A percentile compares a stretch with the other conserved stretches of the same genome.
Evolutionary conservation across 176 grass and related monocot species (phyloP).

Genomic region (Oryza coarctata): DNA sequence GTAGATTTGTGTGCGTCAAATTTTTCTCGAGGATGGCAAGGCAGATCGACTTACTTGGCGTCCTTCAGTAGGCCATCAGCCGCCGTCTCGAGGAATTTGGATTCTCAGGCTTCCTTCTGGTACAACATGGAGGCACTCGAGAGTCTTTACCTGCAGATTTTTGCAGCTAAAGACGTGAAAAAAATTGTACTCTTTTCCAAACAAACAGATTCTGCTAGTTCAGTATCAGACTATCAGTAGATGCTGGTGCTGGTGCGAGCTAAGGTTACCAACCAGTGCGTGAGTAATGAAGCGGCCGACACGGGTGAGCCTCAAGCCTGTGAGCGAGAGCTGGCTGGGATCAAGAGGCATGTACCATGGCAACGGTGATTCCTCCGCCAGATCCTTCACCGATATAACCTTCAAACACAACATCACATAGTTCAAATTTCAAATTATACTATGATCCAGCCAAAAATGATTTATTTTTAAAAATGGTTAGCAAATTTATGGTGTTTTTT

Average conservation of each 20-base stretch:
- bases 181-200: too few relatives aligned
- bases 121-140: slow-evolving; percentile 33
- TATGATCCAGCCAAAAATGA: neutral
- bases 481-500: too few relatives aligned
- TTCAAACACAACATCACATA: neutral
- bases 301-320: slow-evolving; percentile 36
- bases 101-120: slow-evolving; percentile 39
- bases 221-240: too few relatives aligned
- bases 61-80: slow-evolving; percentile 31
- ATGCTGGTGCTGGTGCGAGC: too few relatives aligned
- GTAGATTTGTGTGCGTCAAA: neutral
- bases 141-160: neutral
- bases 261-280: too few relatives aligned
- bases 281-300: neutral
- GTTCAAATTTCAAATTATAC: too few relatives aligned
- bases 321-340: slow-evolving; percentile 21
- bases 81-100: slow-evolving; percentile 33
- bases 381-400: slow-evolving; percentile 37
- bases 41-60: slow-evolving; percentile 27
- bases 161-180: neutral
- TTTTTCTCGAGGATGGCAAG: neutral
- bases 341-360: slow-evolving; percentile 56
- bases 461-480: too few relatives aligned
- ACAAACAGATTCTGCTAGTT: too few relatives aligned
- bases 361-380: slow-evolving; percentile 36